These are phyloP conservation scores for Phaeosphaeriaceae sp. DNA, from an alignment of 2,329 filamentous ascomycete genomes.

Conservation along the genomic window DNA sequence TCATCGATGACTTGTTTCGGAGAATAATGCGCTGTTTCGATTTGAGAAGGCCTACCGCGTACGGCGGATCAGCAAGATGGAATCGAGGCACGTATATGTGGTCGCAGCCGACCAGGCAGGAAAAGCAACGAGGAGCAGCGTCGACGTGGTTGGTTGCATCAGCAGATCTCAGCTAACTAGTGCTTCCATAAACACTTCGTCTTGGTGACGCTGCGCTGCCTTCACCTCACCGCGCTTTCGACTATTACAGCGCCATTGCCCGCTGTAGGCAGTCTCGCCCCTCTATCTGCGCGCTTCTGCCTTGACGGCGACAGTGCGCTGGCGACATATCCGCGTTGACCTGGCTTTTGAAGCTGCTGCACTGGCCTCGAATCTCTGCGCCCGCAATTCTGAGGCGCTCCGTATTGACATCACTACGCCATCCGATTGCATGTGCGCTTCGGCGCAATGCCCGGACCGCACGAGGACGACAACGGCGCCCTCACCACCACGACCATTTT, in stretches of 20 bases:
- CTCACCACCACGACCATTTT: constrained; percentile 43
- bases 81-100: not conserved
- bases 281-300: not conserved
- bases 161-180: constrained; percentile 2
- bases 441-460: constrained; percentile 41
- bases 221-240: constrained; percentile 6
- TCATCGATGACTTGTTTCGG: constrained; percentile 4
- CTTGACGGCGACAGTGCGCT: not conserved
- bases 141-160: constrained; percentile 7
- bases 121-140: constrained; percentile 1
- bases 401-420: constrained; percentile 31
- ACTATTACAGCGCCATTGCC: not conserved
- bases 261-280: not conserved
- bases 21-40: constrained; percentile 12
- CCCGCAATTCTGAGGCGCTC: constrained; percentile 24
- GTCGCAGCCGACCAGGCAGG: not conserved
- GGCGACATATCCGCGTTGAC: not conserved
- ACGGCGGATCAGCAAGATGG: constrained; percentile 7
- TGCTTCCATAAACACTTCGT: not conserved
- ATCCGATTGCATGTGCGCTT: constrained; percentile 39
- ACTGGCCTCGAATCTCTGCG: constrained; percentile 13
- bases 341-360: constrained; percentile 4
- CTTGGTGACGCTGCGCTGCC: not conserved
- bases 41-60: constrained; percentile 6
- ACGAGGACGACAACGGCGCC: constrained; percentile 29